phyloP scores from a whole-genome alignment of 2,329 filamentous ascomycete species.

The Fusarium camptoceras region DNA sequence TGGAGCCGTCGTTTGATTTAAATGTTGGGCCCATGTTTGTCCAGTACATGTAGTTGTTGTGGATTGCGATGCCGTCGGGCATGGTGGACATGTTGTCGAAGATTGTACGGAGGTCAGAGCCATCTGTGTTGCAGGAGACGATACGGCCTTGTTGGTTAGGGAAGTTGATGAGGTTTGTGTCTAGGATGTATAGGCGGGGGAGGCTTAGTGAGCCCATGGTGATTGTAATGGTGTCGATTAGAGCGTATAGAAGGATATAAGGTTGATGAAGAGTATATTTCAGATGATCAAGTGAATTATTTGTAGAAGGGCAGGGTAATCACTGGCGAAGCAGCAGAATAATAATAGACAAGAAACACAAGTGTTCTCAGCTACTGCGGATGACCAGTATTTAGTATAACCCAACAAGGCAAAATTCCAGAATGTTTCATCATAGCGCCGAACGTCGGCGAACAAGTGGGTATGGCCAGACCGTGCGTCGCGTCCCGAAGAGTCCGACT shows the following conservation, averaged over 20 bases:
- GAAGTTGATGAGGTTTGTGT: slow-evolving; percentile 4
- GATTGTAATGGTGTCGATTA: too few relatives aligned
- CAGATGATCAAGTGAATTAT: too few relatives aligned
- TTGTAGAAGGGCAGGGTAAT: too few relatives aligned
- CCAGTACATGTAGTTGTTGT: slow-evolving; percentile 5
- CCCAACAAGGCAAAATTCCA: not conserved
- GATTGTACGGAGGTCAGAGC: not conserved
- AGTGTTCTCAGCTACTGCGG: not conserved
- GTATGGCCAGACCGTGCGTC: not conserved
- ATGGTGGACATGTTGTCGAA: slow-evolving; percentile 3
- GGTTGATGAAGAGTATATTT: too few relatives aligned
- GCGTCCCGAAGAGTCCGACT: not conserved
- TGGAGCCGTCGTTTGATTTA: slow-evolving; percentile 11
- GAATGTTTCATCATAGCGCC: slow-evolving; percentile 1
- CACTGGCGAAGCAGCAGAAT: too few relatives aligned
- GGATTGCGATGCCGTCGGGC: slow-evolving; percentile 6
- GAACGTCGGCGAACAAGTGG: slow-evolving; percentile 8
- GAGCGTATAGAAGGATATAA: too few relatives aligned
- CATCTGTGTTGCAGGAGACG: slow-evolving; percentile 6
- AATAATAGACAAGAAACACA: too few relatives aligned
- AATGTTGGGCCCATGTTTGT: slow-evolving; percentile 10
- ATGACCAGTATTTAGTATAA: not conserved
- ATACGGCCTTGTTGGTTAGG: slow-evolving; percentile 1
- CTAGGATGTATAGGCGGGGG: slow-evolving; percentile 7
- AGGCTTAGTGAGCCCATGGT: not conserved